Conservation (phyloP, 306 rosid genomes). For the Acacia crassicarpa region DNA sequence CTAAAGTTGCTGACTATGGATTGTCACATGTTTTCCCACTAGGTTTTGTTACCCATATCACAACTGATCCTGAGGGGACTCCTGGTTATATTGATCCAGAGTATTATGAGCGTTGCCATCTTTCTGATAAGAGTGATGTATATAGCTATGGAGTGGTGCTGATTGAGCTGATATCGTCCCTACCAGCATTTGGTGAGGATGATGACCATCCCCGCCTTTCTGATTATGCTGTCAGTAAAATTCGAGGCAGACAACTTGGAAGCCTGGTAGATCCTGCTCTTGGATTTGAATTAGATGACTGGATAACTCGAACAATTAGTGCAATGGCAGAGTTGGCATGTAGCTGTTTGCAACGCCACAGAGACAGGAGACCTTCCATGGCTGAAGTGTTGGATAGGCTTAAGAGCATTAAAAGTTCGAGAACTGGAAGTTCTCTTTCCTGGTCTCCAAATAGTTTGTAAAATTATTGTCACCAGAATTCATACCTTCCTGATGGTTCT, state of each 20-base stretch:
- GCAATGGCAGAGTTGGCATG: slow-evolving; percentile 68
- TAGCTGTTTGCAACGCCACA: slow-evolving; percentile 55
- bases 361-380: slow-evolving; percentile 72
- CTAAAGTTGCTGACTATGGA: slow-evolving; percentile 77
- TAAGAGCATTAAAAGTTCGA: slow-evolving; percentile 25
- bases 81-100: slow-evolving; percentile 76
- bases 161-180: slow-evolving; percentile 68
- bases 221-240: slow-evolving; percentile 55
- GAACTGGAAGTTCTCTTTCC: background rate
- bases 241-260: slow-evolving; percentile 39
- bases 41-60: slow-evolving; percentile 60
- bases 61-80: slow-evolving; percentile 76
- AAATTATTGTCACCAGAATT: slow-evolving; percentile 2
- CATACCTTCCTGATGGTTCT: slow-evolving; percentile 26
- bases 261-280: slow-evolving; percentile 58
- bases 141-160: slow-evolving; percentile 75
- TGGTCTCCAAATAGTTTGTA: slow-evolving; percentile 8
- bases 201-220: slow-evolving; percentile 50
- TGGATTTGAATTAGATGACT: slow-evolving; percentile 49
- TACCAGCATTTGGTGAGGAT: slow-evolving; percentile 53
- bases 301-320: slow-evolving; percentile 39
- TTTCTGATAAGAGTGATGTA: slow-evolving; percentile 68
- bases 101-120: slow-evolving; percentile 60
- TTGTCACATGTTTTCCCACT: slow-evolving; percentile 62
- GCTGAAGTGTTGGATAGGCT: slow-evolving; percentile 48